Evolutionary conservation across 306 rosid genomes (phyloP).

Genomic region (Styphnolobium japonicum): DNA sequence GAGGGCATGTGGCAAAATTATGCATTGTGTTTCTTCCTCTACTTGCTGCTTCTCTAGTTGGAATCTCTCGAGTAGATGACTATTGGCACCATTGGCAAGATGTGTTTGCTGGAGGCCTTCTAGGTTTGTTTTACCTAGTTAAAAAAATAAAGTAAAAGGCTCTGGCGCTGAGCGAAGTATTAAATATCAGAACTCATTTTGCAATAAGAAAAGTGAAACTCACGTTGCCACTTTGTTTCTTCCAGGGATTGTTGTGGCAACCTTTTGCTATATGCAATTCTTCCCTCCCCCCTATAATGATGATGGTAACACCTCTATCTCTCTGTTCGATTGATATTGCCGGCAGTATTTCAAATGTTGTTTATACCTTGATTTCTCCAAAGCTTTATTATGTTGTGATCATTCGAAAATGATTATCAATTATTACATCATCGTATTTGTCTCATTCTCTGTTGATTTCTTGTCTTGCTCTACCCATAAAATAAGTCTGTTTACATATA

Average conservation of each 20-base stretch:
- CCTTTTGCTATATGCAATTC: constrained; percentile 85
- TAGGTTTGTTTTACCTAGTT: constrained; percentile 45
- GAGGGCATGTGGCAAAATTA: constrained; percentile 78
- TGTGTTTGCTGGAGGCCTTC: constrained; percentile 74
- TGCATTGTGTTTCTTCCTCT: constrained; percentile 78
- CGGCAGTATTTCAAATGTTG: not conserved
- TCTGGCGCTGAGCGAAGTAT: not conserved
- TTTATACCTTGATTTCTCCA: constrained; percentile 8
- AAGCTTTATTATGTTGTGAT: not conserved
- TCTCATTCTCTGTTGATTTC: not conserved
- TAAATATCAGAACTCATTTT: not conserved
- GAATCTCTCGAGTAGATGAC: constrained; percentile 81
- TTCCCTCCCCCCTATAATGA: constrained; percentile 67
- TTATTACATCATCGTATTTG: not conserved
- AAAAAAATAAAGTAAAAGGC: not conserved
- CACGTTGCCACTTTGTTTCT: not conserved
- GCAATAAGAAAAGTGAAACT: not conserved
- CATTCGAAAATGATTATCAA: not conserved
- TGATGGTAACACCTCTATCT: constrained; percentile 49
- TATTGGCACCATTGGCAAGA: constrained; percentile 99
- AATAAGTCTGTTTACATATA: not conserved
- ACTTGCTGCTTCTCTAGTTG: constrained; percentile 74
- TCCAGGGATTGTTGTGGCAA: constrained; percentile 77
- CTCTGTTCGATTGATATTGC: not conserved
- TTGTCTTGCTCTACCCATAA: not conserved